Base-by-base conservation (phyloP, 1,284 basidiomycete genomes). In the Waitea zeae region DNA sequence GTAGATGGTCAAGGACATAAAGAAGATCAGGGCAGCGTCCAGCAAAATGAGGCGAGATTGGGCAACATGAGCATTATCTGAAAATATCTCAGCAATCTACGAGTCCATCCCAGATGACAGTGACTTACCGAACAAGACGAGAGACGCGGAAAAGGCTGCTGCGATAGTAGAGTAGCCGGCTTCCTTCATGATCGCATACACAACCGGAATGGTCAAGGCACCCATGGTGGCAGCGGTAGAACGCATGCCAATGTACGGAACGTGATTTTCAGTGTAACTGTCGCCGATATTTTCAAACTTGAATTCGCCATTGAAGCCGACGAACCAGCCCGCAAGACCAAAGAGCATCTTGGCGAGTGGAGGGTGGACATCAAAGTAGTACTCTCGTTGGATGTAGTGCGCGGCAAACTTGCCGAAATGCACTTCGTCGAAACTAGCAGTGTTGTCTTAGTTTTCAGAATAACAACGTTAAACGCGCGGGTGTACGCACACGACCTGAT, bases 311-410 rank as follows among this genome's bases (percentile, higher is more conserved):
- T 96, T 83, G 51, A 93, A 98, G 6, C 95, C 95, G 30, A 93
- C 86, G 40, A 95, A 79, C 84, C 88, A 97, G 41, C 89, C 95
- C 17, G 84, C 82, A 26, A 93, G 67, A 31, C 81, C 95, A 47
- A 92, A 83, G 20, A 96, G 64, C 43, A 96, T 67, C 53, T 96
- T 96, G 31, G 92, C 89, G 36, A 96, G 75, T 12, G 93, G 93
- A 27, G 93, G 93, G 49, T 99, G 95, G 3, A 99, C 95, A 54
- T 99, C 95, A 62, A 99, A 99, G 60, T 97, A 97, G 61, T 95
- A 99, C 57, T 95, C 73, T 42, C 89, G 67, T 36, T 64, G 63
- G 47, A 96, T 75, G 56, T 96, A 96, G 54, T 88, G 84, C 4
- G 82, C 73, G 13, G 90, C 89, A 54, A 97, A 92, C 58, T 87